phyloP scores from a whole-genome alignment of 2,329 filamentous ascomycete species.

The Aureobasidium melanogenum region DNA sequence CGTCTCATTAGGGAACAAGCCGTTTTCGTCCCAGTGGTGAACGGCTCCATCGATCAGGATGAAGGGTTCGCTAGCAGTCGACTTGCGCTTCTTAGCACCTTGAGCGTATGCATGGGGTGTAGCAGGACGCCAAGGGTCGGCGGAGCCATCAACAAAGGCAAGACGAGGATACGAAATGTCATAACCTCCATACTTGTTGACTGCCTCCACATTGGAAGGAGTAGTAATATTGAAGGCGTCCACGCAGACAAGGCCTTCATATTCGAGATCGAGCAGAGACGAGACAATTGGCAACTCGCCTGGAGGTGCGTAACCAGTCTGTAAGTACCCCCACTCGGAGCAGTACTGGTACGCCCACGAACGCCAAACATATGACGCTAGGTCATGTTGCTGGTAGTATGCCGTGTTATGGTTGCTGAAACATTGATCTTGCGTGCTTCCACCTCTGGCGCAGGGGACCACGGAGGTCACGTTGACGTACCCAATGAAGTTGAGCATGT shows the following conservation, averaged over 20 bases:
- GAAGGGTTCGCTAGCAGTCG: slow-evolving; percentile 58
- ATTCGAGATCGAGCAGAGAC: slow-evolving; percentile 57
- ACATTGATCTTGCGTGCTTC: slow-evolving; percentile 41
- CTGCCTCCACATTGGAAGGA: slow-evolving; percentile 52
- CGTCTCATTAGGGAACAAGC: slow-evolving; percentile 55
- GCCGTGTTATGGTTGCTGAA: slow-evolving; percentile 41
- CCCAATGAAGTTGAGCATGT: slow-evolving; percentile 49
- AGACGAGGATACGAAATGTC: slow-evolving; percentile 65
- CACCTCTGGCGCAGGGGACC: slow-evolving; percentile 28
- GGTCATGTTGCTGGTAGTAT: slow-evolving; percentile 37
- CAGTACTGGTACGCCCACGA: slow-evolving; percentile 52
- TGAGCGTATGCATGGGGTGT: slow-evolving; percentile 57
- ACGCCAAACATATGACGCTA: slow-evolving; percentile 35
- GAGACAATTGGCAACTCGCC: slow-evolving; percentile 60
- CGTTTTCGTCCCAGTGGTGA: slow-evolving; percentile 75
- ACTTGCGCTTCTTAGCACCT: slow-evolving; percentile 45
- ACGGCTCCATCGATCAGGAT: slow-evolving; percentile 66
- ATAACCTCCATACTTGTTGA: slow-evolving; percentile 72
- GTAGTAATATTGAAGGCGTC: slow-evolving; percentile 60
- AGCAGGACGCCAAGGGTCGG: slow-evolving; percentile 71
- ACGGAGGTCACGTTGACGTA: slow-evolving; percentile 42
- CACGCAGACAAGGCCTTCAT: slow-evolving; percentile 53
- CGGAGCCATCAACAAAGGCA: slow-evolving; percentile 67
- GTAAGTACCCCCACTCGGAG: slow-evolving; percentile 65
- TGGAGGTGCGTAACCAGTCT: slow-evolving; percentile 63